A percentile compares a stretch with the other conserved stretches of the same genome.
Evolutionary conservation across 2,329 filamentous ascomycete species (phyloP).

Genomic region (Furcasterigmium sp.): DNA sequence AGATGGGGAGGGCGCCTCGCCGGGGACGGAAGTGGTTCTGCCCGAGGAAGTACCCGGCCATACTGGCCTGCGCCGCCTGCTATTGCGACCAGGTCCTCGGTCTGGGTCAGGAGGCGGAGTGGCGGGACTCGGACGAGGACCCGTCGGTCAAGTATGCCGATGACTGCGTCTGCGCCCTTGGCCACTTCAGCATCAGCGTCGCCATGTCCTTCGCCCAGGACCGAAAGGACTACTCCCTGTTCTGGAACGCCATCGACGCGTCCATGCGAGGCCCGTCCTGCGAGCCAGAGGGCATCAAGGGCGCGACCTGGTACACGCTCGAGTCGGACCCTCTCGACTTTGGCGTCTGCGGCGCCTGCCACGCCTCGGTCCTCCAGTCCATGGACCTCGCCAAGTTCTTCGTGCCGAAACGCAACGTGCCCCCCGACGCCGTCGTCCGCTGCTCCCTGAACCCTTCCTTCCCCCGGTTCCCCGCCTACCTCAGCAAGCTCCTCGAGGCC

Average conservation of each 20-base stretch:
- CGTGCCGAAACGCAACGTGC: slow-evolving; percentile 13
- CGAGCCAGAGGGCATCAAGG: slow-evolving; percentile 20
- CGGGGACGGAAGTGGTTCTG: slow-evolving; percentile 26
- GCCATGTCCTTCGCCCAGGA: slow-evolving; percentile 23
- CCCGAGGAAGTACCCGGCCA: slow-evolving; percentile 15
- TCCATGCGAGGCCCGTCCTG: slow-evolving; percentile 24
- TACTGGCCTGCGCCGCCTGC: slow-evolving; percentile 29
- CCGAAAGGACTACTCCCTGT: slow-evolving; percentile 21
- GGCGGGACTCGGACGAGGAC: slow-evolving; percentile 10
- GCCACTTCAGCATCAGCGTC: slow-evolving; percentile 21
- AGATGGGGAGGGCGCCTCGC: slow-evolving; percentile 11
- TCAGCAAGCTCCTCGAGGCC: slow-evolving; percentile 17
- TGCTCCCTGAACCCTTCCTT: slow-evolving; percentile 28
- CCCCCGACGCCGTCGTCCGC: slow-evolving; percentile 13
- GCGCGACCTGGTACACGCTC: slow-evolving; percentile 26
- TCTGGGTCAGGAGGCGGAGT: slow-evolving; percentile 21
- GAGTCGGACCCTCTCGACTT: slow-evolving; percentile 24
- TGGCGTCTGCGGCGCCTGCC: slow-evolving; percentile 29
- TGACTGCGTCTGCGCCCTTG: slow-evolving; percentile 20
- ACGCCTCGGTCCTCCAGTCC: slow-evolving; percentile 22
- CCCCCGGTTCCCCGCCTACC: slow-evolving; percentile 17
- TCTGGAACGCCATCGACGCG: slow-evolving; percentile 24
- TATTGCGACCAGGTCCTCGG: slow-evolving; percentile 28
- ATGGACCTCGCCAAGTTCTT: slow-evolving; percentile 23
- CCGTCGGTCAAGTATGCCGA: slow-evolving; percentile 10